Conservation (phyloP, 345 rosid genomes). For the Schrenkiella parvula region DNA sequence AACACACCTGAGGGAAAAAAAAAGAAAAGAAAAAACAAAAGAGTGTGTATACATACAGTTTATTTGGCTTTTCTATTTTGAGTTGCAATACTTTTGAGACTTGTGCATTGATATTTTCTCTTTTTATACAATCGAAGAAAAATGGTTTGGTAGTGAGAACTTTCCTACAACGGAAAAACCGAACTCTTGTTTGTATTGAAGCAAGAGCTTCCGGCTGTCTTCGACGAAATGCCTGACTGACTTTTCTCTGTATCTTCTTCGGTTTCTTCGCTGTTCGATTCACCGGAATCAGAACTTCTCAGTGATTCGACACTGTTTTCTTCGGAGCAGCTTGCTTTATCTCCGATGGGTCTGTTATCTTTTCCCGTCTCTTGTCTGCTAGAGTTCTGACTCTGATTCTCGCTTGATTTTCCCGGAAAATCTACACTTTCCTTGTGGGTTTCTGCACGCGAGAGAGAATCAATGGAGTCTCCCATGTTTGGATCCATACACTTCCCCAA, state of each 20-base stretch:
- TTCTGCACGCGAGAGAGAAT: not conserved
- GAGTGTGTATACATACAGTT: not conserved
- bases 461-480: not conserved
- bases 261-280: not conserved
- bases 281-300: constrained; percentile 1
- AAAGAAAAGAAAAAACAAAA: not conserved
- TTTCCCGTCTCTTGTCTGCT: not conserved
- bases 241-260: constrained; percentile 3
- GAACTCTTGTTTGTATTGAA: constrained; percentile 25
- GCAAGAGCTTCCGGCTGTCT: constrained; percentile 13
- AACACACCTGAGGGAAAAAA: not conserved
- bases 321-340: constrained; percentile 21
- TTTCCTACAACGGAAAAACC: constrained; percentile 19
- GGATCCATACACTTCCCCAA: constrained; percentile 2
- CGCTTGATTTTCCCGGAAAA: not conserved
- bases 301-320: not conserved
- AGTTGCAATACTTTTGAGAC: not conserved
- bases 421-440: not conserved
- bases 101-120: not conserved
- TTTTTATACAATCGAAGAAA: not conserved
- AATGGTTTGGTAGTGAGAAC: not conserved
- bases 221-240: not conserved
- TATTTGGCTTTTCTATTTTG: not conserved
- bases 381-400: not conserved
- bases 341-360: constrained; percentile 8